phyloP scores from a whole-genome alignment of 2,329 filamentous ascomycete genomes.

The Microsporum canis region DNA sequence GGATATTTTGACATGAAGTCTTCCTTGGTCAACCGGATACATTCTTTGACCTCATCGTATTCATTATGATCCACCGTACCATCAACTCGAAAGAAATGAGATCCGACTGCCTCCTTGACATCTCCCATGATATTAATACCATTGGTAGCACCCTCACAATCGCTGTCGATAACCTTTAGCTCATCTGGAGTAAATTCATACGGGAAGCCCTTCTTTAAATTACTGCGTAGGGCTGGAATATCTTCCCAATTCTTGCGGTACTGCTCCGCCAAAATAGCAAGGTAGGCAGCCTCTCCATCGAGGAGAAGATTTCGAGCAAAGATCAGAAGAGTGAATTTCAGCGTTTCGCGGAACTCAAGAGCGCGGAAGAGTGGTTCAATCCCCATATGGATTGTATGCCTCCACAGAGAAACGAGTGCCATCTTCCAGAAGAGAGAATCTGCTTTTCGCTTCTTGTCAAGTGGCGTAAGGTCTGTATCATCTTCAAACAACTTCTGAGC shows the following conservation, averaged over 20 bases:
- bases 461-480: background rate
- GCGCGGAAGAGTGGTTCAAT: conserved; percentile 1
- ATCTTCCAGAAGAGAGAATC: conserved; percentile 2
- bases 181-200: conserved; percentile 5
- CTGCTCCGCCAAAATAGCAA: conserved; percentile 1
- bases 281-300: conserved; percentile 4
- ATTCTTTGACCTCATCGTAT: conserved; percentile 5
- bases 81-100: conserved; percentile 7
- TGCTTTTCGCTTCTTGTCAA: background rate
- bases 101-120: conserved; percentile 1
- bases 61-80: conserved; percentile 9
- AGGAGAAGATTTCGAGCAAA: conserved; percentile 1
- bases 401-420: conserved; percentile 4
- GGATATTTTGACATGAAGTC: conserved; percentile 7
- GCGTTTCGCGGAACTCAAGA: conserved; percentile 3
- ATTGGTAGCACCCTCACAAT: background rate
- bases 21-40: background rate
- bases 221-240: background rate
- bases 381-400: background rate
- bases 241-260: conserved; percentile 2
- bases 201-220: conserved; percentile 1
- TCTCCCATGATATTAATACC: conserved; percentile 4
- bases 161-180: conserved; percentile 3
- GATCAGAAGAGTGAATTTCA: background rate
- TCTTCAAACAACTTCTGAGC: background rate